Base-by-base conservation (phyloP, 2,329 filamentous ascomycete species). In the Dendryphion nanum region DNA sequence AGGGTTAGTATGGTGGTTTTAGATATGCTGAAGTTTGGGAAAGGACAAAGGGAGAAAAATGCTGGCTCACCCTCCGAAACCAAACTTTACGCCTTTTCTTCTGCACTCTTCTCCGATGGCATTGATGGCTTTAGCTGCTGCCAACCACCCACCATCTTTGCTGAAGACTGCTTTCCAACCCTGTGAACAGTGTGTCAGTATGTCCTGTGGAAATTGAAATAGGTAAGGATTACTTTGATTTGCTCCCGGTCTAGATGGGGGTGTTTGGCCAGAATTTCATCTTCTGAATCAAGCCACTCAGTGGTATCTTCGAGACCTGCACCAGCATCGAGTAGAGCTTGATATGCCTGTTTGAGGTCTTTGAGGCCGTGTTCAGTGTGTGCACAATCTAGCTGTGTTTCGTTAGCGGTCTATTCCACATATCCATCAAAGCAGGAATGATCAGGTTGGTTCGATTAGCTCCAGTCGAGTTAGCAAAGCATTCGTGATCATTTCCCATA, bases 161-260 rank as follows among this genome's bases (percentile, higher is more conserved):
- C 64, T 69, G 35, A 57, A 71, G 14, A 74, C 55, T 6, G 64
- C 71, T 50, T 73, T 73, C 71, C 71, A 74, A 3, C 69, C 71
- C 57, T 65, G 35, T 35, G 18, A 29, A 13, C 18, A 12, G 18
- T 33, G 12, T 10, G 17, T 33, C 7, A 19, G 20, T 30, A 30
- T 30, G 10, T 13, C 15, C 13, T 13, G n/a, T 17, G 29, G 5
- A 28, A 16, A 21, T 5, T 26, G n/a, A n/a, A 3, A n/a, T 26
- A 13, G 6, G 15, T 3, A 12, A 18, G 8, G 19, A n/a, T 47
- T 18, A 65, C 66, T 52, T 68, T 59, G 45, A 72, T 64, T 18
- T 68, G 64, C 2, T 71, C 64, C 1, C 57, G 60, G 4, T 62
- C 48, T 8, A 74, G 51, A 4, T 66, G 53, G 1, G 70, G 70